Evolutionary conservation across 208 protist genomes (phyloP), one percentile per base, ranked within the genome.

Genomic region (Acanthamoeba healyi): DNA sequence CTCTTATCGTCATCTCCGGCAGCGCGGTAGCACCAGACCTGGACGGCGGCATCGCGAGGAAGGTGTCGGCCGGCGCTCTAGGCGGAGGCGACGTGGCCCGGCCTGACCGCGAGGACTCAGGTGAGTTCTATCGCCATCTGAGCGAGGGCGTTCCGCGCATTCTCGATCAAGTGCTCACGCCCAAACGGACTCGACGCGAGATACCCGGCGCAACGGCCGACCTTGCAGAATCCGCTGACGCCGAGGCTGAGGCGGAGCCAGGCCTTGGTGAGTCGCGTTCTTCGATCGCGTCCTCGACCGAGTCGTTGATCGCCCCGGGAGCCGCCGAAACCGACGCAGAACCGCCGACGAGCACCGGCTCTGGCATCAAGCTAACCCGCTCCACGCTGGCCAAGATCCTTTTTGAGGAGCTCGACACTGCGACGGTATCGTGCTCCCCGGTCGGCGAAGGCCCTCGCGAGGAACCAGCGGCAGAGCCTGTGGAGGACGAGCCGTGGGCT

Each of bases 91-190:
- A 12, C 42, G 24, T 10, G 36, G 10, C 29, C 56, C 24, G 9
- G 36, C 15, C 24, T 17, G 82, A 90, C 7, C 49, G 82, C 29
- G 82, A 90, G 40, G 82, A 90, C 40, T 90, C 82, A 40, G 82
- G 82, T 29, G 82, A 90, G 51, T 90, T 90, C 58, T 90, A 90
- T 46, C 49, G 82, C 7, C 82, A 90, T 49, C 49, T 90, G 34
- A 90, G 82, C 82, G 82, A 90, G 51, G 82, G 82, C n/a, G 82
- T 90, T 10, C 82, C 82, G 54, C 58, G 49, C 1, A 90, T 90
- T 14, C 82, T 90, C 24, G 82, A 90, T 19, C 54, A 61, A 4
- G 82, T 70, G 4, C 58, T 90, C 36, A 72, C 82, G 17, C 82
- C 82, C 32, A 9, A 82, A 14, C 72, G 42, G 4, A n/a, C 38